Base-by-base conservation (phyloP, 768 basidiomycete genomes). In the Panus rudis region DNA sequence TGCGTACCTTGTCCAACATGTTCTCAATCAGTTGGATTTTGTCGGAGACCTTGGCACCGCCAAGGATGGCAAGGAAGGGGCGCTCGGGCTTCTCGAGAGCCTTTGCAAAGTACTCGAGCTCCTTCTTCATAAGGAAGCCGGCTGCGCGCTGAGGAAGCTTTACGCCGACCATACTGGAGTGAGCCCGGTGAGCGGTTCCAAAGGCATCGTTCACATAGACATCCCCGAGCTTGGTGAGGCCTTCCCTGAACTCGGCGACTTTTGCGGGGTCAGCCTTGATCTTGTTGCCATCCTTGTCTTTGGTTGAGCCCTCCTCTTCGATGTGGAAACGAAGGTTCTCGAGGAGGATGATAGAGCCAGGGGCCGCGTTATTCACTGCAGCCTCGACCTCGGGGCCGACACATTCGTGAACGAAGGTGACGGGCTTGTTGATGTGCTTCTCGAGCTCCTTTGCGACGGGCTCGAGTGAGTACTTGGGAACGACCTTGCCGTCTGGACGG, bases 201-300 rank as follows among this genome's bases (percentile, higher is more conserved):
- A 99, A 99, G 20, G 94, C 94, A 63, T 99, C 94, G 70, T 99
- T 99, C 63, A 99, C 74, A 64, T 97, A 98, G 51, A 99, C 84
- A 58, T 97, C 92, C 41, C 93, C 93, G 52, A 99, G 83, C 43
- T 73, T 75, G 43, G 94, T 97, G 54, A 99, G 80, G 26, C 81
- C 71, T 59, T 90, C 81, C 37, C 90, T 76, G 77, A 99, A 99
- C 55, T 79, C 69, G 43, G 81, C 65, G 48, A 97, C 88, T 48
- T 77, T 74, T 39, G 78, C 75, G 17, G 85, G 71, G 61, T 92
- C 87, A 32, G 96, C 94, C 69, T 97, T 98, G 54, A 76, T 85
- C 74, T 99, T 99, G 57, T 82, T 79, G 37, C 92, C 92, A 41
- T 94, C 91, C 63, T 87, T 83, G 65, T 92, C 92, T 69, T 94